These are phyloP conservation scores for Wilhelminamyces savonicus DNA, from an alignment of 805 yeast genomes.

Conservation along the genomic window DNA sequence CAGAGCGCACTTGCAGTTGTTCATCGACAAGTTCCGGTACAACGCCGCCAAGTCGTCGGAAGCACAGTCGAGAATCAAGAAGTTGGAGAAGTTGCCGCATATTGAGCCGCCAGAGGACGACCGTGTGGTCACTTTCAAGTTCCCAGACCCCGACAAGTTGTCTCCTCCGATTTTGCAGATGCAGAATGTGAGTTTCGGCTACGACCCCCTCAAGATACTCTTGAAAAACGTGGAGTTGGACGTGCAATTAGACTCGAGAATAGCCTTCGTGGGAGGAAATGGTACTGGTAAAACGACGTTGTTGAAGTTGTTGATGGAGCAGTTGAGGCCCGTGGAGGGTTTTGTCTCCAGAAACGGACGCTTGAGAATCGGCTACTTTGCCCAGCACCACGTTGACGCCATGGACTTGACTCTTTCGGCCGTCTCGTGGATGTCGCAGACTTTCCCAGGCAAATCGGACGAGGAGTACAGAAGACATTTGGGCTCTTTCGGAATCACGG, in stretches of 20 bases:
- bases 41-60: slow-evolving; percentile 97
- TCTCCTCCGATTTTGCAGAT: slow-evolving; percentile 93
- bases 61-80: slow-evolving; percentile 97
- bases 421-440: slow-evolving; percentile 87
- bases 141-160: slow-evolving; percentile 90
- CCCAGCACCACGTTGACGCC: slow-evolving; percentile 98
- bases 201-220: slow-evolving; percentile 56
- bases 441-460: slow-evolving; percentile 88
- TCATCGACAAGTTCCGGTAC: slow-evolving; percentile 93
- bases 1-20: slow-evolving; percentile 87
- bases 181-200: slow-evolving; percentile 83
- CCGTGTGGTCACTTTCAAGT: slow-evolving; percentile 72
- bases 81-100: slow-evolving; percentile 88
- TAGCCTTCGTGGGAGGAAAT: slow-evolving; percentile 97
- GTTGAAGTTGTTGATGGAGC: slow-evolving; percentile 79
- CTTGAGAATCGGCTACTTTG: slow-evolving; percentile 91
- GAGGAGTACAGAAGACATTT: slow-evolving; percentile 96
- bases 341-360: slow-evolving; percentile 75
- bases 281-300: slow-evolving; percentile 99
- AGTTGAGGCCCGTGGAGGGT: slow-evolving; percentile 69
- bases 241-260: slow-evolving; percentile 89
- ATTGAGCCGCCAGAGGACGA: slow-evolving; percentile 95
- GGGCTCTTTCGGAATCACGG: slow-evolving; percentile 96
- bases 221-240: slow-evolving; percentile 78
- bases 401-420: slow-evolving; percentile 85